phyloP scores from a whole-genome alignment of 441 rosid species.

The Brassica hybrid region DNA sequence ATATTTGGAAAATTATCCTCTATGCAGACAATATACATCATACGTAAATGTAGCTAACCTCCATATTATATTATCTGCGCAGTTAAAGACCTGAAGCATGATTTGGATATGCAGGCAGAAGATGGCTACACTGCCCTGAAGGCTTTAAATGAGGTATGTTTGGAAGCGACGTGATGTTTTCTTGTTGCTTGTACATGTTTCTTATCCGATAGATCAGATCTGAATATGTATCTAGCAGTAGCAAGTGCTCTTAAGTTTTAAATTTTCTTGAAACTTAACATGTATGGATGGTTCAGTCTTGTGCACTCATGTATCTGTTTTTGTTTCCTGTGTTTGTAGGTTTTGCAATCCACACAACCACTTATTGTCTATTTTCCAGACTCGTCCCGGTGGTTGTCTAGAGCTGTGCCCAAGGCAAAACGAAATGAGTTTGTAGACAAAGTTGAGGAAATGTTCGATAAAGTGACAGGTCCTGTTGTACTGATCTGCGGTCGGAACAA shows the following conservation, averaged over 20 bases:
- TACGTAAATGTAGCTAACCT: conserved; percentile 34
- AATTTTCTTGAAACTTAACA: too few species aligned
- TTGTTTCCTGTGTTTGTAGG: conserved; percentile 55
- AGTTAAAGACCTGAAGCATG: conserved; percentile 82
- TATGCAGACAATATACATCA: background rate
- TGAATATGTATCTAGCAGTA: background rate
- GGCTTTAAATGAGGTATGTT: conserved; percentile 77
- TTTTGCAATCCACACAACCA: conserved; percentile 72
- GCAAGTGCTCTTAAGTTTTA: background rate
- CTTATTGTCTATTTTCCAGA: conserved; percentile 89
- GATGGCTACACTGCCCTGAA: conserved; percentile 82
- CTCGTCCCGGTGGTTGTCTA: conserved; percentile 86
- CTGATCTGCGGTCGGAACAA: conserved; percentile 87
- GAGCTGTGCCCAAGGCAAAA: conserved; percentile 78
- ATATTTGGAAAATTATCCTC: background rate
- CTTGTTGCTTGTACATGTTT: background rate
- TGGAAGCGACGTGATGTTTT: conserved; percentile 8
- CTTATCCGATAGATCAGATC: background rate
- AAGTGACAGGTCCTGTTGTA: conserved; percentile 79
- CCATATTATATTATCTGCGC: conserved; percentile 30
- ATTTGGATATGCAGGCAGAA: conserved; percentile 75
- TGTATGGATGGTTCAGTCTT: conserved; percentile 14
- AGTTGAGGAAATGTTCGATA: conserved; percentile 75
- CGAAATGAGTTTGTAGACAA: conserved; percentile 66
- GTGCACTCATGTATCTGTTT: conserved; percentile 33